Percentiles rank a stretch among this genome's conserved stretches.
Conservation (phyloP, 2,329 filamentous ascomycete species). For the Fusarium stilboides region DNA sequence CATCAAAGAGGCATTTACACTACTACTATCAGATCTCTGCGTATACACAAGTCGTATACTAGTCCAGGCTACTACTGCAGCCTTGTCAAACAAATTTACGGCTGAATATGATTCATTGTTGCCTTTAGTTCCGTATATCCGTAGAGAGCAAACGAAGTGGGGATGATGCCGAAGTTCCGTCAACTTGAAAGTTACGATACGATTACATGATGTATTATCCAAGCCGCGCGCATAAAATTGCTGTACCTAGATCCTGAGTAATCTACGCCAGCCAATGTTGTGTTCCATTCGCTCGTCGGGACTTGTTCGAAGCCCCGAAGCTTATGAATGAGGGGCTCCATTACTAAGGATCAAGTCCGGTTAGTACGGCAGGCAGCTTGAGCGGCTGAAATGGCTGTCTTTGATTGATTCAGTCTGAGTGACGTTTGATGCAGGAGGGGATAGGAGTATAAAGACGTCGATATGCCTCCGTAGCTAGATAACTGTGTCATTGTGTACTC, state of each 20-base stretch:
- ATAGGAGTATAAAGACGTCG: slow-evolving; percentile 31
- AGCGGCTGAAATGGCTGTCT: slow-evolving; percentile 12
- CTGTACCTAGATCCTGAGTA: no score
- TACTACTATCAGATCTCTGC: neutral
- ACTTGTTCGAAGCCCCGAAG: neutral
- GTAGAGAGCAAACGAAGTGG: neutral
- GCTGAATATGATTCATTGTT: neutral
- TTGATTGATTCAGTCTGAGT: neutral
- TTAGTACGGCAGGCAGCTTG: neutral
- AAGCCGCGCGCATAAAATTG: neutral
- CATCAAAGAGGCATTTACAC: neutral
- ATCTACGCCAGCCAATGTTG: neutral
- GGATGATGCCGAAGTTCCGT: slow-evolving; percentile 41
- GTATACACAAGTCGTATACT: neutral
- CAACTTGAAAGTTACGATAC: slow-evolving; percentile 19
- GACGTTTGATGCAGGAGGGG: slow-evolving; percentile 6
- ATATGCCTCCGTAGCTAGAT: neutral
- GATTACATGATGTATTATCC: slow-evolving; percentile 34
- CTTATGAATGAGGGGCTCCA: slow-evolving; percentile 34
- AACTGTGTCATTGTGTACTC: neutral
- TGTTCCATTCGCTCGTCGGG: neutral
- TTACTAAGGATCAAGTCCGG: slow-evolving; percentile 23
- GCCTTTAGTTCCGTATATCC: neutral
- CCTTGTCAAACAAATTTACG: neutral
- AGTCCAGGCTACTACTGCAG: neutral